A percentile compares a stretch with the other conserved stretches of the same genome.
Evolutionary conservation across 2,329 filamentous ascomycete species (phyloP).

Genomic region (Verticillium isaacii): DNA sequence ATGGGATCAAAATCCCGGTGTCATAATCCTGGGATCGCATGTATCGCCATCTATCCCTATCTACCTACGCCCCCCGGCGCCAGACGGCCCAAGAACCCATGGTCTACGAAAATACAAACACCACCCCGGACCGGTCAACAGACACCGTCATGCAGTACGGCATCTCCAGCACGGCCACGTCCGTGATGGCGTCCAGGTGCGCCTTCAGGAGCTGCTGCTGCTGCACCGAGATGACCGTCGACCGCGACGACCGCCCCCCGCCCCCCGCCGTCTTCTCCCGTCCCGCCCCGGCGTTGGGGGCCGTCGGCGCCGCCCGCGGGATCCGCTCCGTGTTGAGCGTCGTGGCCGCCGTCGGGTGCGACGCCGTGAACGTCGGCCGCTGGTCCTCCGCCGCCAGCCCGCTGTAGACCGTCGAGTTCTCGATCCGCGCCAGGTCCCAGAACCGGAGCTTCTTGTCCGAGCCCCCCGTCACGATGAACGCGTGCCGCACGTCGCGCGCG

Average conservation of each 20-base stretch:
- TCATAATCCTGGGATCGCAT: not conserved
- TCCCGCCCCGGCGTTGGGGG: conserved; percentile 19
- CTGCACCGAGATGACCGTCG: conserved; percentile 81
- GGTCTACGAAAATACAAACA: conserved; percentile 65
- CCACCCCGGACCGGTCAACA: conserved; percentile 80
- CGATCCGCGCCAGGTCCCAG: conserved; percentile 80
- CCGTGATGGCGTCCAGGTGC: conserved; percentile 82
- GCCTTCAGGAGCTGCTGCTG: conserved; percentile 82
- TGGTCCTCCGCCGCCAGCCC: conserved; percentile 67
- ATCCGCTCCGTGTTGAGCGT: conserved; percentile 63
- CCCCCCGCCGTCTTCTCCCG: conserved; percentile 19
- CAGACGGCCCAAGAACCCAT: not conserved
- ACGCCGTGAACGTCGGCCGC: conserved; percentile 66
- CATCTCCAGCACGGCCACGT: conserved; percentile 81
- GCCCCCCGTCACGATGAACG: conserved; percentile 82
- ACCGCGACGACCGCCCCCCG: conserved; percentile 54
- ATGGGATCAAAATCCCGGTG: not conserved
- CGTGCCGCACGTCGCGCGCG: conserved; percentile 67
- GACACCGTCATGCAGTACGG: conserved; percentile 93
- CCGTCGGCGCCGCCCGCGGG: conserved; percentile 30
- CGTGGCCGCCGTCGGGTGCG: conserved; percentile 58
- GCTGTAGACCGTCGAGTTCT: conserved; percentile 76
- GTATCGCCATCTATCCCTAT: conserved; percentile 8
- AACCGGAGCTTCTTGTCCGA: conserved; percentile 89
- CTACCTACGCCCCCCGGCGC: conserved; percentile 1